Conservation (phyloP, 441 rosid species). For the Croton setiger region DNA sequence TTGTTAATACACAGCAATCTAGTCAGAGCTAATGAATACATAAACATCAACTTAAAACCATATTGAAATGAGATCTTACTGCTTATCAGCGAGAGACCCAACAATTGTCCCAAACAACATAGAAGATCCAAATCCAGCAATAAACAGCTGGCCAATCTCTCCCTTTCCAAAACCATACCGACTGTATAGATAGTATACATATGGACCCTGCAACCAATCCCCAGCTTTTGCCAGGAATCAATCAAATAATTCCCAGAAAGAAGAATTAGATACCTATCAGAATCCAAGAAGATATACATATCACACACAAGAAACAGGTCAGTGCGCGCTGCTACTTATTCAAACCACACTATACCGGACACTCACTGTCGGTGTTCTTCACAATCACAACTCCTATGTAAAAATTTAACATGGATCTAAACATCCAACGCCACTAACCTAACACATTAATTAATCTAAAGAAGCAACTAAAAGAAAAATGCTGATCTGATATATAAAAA, state of each 20-base stretch:
- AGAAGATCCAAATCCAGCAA: constrained; percentile 98
- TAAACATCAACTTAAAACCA: constrained; percentile 4
- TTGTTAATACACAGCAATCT: neutral
- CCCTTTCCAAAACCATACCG: constrained; percentile 85
- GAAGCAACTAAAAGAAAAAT: neutral
- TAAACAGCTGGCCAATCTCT: constrained; percentile 96
- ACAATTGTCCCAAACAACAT: constrained; percentile 98
- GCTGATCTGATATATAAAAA: neutral
- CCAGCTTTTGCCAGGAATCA: constrained; percentile 59
- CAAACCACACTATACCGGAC: too few species aligned
- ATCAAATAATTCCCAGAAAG: constrained; percentile 9
- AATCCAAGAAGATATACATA: too few species aligned
- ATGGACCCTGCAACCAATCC: constrained; percentile 99
- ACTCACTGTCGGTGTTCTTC: neutral
- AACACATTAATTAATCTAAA: neutral
- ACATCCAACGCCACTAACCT: neutral
- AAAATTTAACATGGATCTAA: constrained; percentile 10
- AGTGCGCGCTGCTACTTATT: too few species aligned
- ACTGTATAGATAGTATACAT: constrained; percentile 84
- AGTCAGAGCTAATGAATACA: constrained; percentile 7
- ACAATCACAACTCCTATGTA: neutral
- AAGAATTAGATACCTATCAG: neutral
- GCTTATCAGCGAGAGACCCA: constrained; percentile 96
- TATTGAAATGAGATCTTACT: constrained; percentile 47
- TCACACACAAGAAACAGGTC: too few species aligned